Evolutionary conservation across 2,329 filamentous ascomycete species (phyloP), one percentile per base, ranked within the genome.

Genomic region (Akanthomyces uredinophilus): DNA sequence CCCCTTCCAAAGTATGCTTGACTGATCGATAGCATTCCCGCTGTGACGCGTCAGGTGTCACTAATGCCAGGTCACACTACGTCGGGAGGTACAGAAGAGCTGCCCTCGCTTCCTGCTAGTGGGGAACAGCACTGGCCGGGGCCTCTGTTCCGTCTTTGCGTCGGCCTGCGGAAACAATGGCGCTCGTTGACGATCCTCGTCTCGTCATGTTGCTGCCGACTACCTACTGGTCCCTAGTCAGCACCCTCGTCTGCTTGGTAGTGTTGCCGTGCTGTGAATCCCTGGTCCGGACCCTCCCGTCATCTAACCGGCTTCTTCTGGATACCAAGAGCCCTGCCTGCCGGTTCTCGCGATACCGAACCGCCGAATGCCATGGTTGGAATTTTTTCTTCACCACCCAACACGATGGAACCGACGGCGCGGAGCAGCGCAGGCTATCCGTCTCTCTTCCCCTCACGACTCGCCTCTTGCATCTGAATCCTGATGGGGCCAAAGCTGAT

Each of bases 401-500:
- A 39, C 20, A 11, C 54, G 11, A 47, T 47, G 43, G 14, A 39
- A 58, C n/a, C 55, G 55, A 58, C 44, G 55, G 41, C 43, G 29
- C 37, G 54, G 55, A 49, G 55, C 55, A 29, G 18, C 14, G 20
- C 54, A 57, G 5, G 6, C 14, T 39, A 6, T 8, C 6, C 10
- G 27, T 49, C 44, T 27, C 7, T 46, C 14, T n/a, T 47, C 29
- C 13, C 13, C 43, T 43, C 51, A 14, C 51, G 37, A 54, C 51
- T 43, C 24, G 37, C 52, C 10, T 32, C 39, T 37, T 27, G 55
- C n/a, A 49, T 43, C 27, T 49, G 55, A 29, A 58, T 32, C 32
- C 29, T 47, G 55, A 58, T 27, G 55, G 44, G 24, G 55, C 43
- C 43, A 37, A 58, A 4, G 41, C 43, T 58, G 55, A 39, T 49